These are phyloP conservation scores for Dimargaris xerosporica DNA, from an alignment of 192 early-diverging fungal genomes.

Conservation along the genomic window DNA sequence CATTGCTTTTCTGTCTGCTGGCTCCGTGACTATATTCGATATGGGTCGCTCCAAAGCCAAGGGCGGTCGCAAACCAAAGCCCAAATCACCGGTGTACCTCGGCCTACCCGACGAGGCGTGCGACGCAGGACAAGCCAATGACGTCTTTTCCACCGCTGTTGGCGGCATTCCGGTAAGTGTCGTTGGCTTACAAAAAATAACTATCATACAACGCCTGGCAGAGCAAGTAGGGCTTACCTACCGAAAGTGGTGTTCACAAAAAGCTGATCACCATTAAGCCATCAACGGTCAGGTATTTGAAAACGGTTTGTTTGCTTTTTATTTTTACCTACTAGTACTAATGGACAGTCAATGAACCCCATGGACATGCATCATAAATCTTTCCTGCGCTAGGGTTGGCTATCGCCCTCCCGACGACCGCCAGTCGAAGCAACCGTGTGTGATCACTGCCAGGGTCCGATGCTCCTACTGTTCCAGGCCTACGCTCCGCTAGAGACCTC, in stretches of 20 bases:
- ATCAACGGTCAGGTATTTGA: too few relatives aligned
- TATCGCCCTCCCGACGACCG: not conserved
- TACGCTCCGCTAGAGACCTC: constrained; percentile 58
- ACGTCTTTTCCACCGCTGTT: constrained; percentile 1
- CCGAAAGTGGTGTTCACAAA: not conserved
- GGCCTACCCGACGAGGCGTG: constrained; percentile 10
- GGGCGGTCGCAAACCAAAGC: not conserved
- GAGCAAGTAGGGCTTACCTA: too few relatives aligned
- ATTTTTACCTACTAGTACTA: not conserved
- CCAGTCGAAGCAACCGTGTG: constrained; percentile 20
- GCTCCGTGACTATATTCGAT: too few relatives aligned
- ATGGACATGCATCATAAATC: not conserved
- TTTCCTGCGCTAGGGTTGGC: not conserved
- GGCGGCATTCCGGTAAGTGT: constrained; percentile 3
- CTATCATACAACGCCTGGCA: too few relatives aligned
- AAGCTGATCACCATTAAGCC: not conserved
- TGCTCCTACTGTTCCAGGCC: constrained; percentile 56
- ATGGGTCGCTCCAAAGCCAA: not conserved
- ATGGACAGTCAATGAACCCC: not conserved
- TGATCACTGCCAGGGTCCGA: constrained; percentile 34
- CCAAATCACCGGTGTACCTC: not conserved
- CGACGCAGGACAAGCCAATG: not conserved
- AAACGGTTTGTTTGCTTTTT: too few relatives aligned
- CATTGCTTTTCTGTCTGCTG: too few relatives aligned
- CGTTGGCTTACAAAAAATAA: too few relatives aligned